Base-by-base conservation (phyloP, 495 filamentous ascomycete species). In the Parathielavia appendiculata region DNA sequence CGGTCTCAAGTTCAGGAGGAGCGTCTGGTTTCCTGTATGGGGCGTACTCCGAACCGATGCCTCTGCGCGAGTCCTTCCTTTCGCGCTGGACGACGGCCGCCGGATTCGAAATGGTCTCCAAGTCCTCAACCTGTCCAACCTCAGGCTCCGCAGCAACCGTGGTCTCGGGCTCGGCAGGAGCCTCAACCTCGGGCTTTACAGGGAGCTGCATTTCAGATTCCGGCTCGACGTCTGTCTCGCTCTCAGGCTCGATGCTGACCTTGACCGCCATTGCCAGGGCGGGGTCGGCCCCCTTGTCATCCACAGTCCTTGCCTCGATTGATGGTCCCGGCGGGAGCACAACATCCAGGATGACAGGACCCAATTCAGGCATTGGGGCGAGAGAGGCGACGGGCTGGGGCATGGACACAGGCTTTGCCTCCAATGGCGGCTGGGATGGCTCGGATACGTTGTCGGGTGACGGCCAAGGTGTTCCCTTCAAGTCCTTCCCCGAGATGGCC, bases 41-140 rank as follows among this genome's bases (percentile, higher is more conserved):
- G n/a, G 57, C 56, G n/a, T 63, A 60, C 20, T 63, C 62, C 50
- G 62, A 16, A 38, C 62, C 60, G 45, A 70, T 58, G 14, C 52
- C 49, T 62, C 69, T 70, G 55, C 59, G 66, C 9, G 68, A 69
- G 51, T 69, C 68, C 36, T 61, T 59, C 19, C 68, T 43, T 22
- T 67, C 66, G 22, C 56, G 53, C 45, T 48, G 56, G 17, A 32
- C 22, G 0, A 51, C 40, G 16, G 54, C 30, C 16, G n/a, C 12
- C 4, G 44, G 39, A 5, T 39, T 34, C 4, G 32, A n/a, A 16
- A 22, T n/a, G 14, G 45, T n/a, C n/a, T n/a, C 23, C 17, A 2
- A 6, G 26, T 52, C 53, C 17, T 47, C 38, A 23, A 41, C 54
- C 20, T 52, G 49, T 46, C 57, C 49, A 32, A 58, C 40, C 22